Evolutionary conservation across 352 stramenopile genomes (phyloP).

Genomic region (Phytopythium cucurbitacearum): DNA sequence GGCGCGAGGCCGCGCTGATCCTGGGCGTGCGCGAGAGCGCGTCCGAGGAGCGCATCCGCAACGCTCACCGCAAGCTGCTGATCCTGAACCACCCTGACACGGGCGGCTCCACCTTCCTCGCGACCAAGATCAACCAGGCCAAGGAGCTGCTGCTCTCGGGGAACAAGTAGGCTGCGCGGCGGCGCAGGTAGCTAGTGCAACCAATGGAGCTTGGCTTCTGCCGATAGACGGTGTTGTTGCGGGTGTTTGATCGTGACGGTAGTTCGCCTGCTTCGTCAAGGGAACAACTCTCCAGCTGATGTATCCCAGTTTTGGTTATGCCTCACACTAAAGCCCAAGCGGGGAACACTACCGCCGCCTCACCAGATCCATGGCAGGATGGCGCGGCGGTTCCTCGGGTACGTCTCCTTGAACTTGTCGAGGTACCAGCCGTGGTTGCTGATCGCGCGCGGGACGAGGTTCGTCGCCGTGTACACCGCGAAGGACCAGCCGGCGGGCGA

Average conservation of each 20-base stretch:
- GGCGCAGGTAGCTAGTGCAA: too few species aligned
- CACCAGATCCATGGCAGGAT: constrained; percentile 42
- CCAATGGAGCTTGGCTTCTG: too few species aligned
- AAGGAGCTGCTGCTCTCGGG: constrained; percentile 94
- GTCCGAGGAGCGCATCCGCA: constrained; percentile 94
- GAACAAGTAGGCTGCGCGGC: constrained; percentile 30
- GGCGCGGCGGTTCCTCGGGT: constrained; percentile 26
- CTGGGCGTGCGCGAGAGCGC: constrained; percentile 96
- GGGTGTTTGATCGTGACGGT: too few species aligned
- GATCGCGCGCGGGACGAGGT: constrained; percentile 40
- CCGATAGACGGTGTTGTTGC: too few species aligned
- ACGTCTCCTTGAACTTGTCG: constrained; percentile 45
- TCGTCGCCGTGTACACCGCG: constrained; percentile 42
- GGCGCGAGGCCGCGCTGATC: constrained; percentile 98
- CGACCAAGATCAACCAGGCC: constrained; percentile 99
- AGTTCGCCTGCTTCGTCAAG: too few species aligned
- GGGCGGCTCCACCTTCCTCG: constrained; percentile 97
- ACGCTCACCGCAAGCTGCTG: constrained; percentile 97
- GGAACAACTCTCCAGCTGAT: too few species aligned
- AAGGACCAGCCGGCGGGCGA: constrained; percentile 50
- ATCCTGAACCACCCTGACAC: constrained; percentile 99
- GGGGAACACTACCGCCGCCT: neutral
- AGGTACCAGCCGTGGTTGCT: constrained; percentile 57
- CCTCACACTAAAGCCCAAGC: too few species aligned
- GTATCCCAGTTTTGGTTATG: too few species aligned